These are phyloP conservation scores for Lipomyces mesembrius DNA, from an alignment of 805 yeast genomes.

Conservation along the genomic window DNA sequence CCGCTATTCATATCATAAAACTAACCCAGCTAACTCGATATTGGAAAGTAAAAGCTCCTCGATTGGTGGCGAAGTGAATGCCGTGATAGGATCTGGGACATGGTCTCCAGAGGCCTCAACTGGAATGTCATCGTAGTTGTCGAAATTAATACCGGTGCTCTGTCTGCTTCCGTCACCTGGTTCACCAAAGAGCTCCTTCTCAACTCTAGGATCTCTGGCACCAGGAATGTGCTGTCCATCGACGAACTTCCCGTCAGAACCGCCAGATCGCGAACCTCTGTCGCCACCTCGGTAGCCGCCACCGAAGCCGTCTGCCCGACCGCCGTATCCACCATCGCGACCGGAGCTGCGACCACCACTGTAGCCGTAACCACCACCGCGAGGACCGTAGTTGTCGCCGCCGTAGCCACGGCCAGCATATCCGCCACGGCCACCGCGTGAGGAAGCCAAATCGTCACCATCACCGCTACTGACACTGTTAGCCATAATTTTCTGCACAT, in stretches of 20 bases:
- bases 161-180: constrained; percentile 73
- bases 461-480: not conserved
- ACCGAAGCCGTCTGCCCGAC: constrained; percentile 37
- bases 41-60: constrained; percentile 84
- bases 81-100: constrained; percentile 89
- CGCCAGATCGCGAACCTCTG: constrained; percentile 43
- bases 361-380: constrained; percentile 23
- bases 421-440: constrained; percentile 20
- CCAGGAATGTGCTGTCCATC: constrained; percentile 91
- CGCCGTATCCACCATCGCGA: constrained; percentile 39
- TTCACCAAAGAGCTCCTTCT: constrained; percentile 81
- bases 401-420: constrained; percentile 30
- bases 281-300: constrained; percentile 42
- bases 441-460: not conserved
- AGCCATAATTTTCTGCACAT: not conserved
- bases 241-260: constrained; percentile 73
- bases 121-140: constrained; percentile 97
- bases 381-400: constrained; percentile 34
- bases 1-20: not conserved
- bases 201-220: constrained; percentile 67
- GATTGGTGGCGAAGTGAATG: constrained; percentile 90
- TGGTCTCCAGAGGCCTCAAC: constrained; percentile 96
- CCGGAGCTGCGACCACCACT: constrained; percentile 26
- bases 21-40: constrained; percentile 71
- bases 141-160: constrained; percentile 97